phyloP scores from a whole-genome alignment of 1,284 basidiomycete species.

The Ustilago trichophora region DNA sequence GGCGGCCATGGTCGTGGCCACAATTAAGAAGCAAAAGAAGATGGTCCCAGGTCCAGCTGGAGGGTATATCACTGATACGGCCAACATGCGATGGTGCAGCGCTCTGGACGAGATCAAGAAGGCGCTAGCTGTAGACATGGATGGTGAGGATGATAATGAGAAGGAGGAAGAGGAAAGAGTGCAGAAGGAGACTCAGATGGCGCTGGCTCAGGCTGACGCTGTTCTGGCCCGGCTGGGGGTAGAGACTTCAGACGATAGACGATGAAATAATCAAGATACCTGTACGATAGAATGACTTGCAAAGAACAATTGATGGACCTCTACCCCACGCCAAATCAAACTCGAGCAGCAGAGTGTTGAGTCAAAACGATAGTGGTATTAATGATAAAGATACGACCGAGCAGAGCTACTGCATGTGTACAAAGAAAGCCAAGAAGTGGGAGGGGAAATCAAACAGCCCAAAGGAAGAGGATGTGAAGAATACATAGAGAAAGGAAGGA shows the following conservation, averaged over 20 bases:
- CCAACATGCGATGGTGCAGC: constrained; percentile 54
- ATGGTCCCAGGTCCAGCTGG: constrained; percentile 57
- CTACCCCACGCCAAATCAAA: not conserved
- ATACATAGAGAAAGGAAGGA: not conserved
- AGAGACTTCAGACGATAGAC: constrained; percentile 10
- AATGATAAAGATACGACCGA: not conserved
- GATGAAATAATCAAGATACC: no score
- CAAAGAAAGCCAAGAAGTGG: constrained; percentile 1
- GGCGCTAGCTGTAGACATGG: constrained; percentile 28
- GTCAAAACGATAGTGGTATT: not conserved
- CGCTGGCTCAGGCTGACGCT: constrained; percentile 18
- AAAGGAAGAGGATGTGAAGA: not conserved
- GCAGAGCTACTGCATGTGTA: constrained; percentile 1
- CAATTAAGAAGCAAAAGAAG: constrained; percentile 36
- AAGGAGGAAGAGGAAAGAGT: not conserved
- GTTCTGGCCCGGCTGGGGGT: constrained; percentile 28
- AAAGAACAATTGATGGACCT: no score
- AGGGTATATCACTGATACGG: constrained; percentile 56
- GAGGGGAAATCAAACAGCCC: no score
- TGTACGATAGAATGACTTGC: no score
- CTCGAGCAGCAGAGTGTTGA: not conserved
- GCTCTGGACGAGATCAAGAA: constrained; percentile 58
- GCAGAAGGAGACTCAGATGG: constrained; percentile 18
- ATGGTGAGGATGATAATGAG: constrained; percentile 2
- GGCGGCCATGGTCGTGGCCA: not conserved